These are phyloP conservation scores for Sphagnum tenellum DNA, from an alignment of 225 moss, liverwort and hornwort genomes.

Conservation along the genomic window DNA sequence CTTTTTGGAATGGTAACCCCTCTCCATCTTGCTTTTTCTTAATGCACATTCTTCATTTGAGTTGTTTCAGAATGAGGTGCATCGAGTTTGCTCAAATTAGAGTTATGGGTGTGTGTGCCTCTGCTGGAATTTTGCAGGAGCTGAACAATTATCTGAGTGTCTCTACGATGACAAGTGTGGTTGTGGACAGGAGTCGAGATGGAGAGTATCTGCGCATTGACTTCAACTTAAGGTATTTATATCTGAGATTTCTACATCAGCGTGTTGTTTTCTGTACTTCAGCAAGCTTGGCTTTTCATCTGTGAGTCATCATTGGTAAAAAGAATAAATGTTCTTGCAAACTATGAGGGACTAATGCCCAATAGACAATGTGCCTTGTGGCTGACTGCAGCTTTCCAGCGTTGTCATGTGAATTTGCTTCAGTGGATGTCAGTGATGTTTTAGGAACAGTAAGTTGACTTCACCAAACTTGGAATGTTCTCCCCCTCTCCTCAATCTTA, in stretches of 20 bases:
- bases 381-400: conserved; percentile 66
- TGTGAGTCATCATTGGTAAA: neutral
- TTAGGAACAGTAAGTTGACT: conserved; percentile 71
- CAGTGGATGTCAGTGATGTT: conserved; percentile 76
- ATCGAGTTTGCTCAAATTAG: neutral
- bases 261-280: no score
- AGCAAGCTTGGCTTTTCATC: conserved; percentile 3
- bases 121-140: conserved; percentile 27
- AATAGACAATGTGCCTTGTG: no score
- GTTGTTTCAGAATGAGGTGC: neutral
- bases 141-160: conserved; percentile 50
- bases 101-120: neutral
- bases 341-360: no score
- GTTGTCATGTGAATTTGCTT: conserved; percentile 75
- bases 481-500: neutral
- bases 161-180: conserved; percentile 60
- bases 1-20: conserved; percentile 70
- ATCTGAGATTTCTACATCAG: no score
- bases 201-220: conserved; percentile 76
- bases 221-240: conserved; percentile 64
- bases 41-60: neutral
- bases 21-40: neutral
- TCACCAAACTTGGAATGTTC: neutral
- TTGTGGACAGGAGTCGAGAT: conserved; percentile 86
- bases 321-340: no score